phyloP scores from a whole-genome alignment of 176 grass and related monocot species.

The Poa annua region DNA sequence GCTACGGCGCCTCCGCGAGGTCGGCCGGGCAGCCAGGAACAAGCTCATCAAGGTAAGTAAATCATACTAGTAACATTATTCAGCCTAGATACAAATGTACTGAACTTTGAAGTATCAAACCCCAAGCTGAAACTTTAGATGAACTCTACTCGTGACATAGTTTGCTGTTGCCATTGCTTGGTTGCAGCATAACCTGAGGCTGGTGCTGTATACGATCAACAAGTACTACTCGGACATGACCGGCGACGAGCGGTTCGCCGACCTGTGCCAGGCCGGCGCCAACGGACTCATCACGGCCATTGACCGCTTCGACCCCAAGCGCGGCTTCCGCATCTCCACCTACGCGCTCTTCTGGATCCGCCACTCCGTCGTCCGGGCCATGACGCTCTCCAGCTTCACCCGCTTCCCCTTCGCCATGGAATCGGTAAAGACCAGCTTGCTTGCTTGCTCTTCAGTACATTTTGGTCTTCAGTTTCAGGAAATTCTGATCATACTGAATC shows the following conservation, averaged over 20 bases:
- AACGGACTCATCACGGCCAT: conserved; percentile 83
- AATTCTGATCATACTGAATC: background rate
- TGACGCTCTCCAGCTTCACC: conserved; percentile 84
- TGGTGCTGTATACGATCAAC: conserved; percentile 80
- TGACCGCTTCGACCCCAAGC: conserved; percentile 81
- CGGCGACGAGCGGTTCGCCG: conserved; percentile 65
- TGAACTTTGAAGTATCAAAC: background rate
- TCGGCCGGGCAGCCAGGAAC: conserved; percentile 68
- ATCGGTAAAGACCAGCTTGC: conserved; percentile 46
- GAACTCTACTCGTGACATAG: background rate
- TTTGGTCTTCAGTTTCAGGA: background rate
- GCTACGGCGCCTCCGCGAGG: conserved; percentile 50
- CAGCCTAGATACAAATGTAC: background rate
- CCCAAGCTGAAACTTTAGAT: background rate
- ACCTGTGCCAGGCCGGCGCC: conserved; percentile 82
- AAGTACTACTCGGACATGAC: conserved; percentile 82
- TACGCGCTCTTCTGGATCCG: conserved; percentile 94
- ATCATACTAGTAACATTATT: background rate
- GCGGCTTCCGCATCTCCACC: conserved; percentile 80
- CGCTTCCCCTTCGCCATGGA: conserved; percentile 81
- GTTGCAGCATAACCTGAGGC: conserved; percentile 83
- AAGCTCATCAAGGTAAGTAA: conserved; percentile 67
- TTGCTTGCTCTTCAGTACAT: background rate
- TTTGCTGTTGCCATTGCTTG: background rate
- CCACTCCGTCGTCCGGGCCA: conserved; percentile 73